Percentiles rank a stretch among this genome's conserved stretches.
phyloP scores from a whole-genome alignment of 495 filamentous ascomycete species.

The Xylaria intraflava region DNA sequence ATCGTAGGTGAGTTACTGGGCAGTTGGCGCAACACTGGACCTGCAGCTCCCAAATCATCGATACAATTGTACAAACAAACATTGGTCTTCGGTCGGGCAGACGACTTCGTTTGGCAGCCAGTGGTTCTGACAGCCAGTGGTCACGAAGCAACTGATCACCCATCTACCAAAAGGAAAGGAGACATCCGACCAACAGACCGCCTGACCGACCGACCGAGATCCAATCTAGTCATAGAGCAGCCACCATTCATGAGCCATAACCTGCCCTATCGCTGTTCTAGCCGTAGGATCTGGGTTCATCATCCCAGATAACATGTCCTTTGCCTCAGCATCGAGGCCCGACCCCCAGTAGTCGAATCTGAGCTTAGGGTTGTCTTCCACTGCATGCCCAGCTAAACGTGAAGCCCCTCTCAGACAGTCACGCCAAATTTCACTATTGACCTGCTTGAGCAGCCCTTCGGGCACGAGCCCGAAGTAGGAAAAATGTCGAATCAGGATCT shows the following conservation, averaged over 20 bases:
- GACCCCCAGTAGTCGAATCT: slow-evolving; percentile 16
- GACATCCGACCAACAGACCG: too few species aligned
- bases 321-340: slow-evolving; percentile 11
- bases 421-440: slow-evolving; percentile 23
- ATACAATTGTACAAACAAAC: too few species aligned
- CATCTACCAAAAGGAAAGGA: too few species aligned
- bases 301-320: slow-evolving; percentile 28
- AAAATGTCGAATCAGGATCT: slow-evolving; percentile 26
- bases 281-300: slow-evolving; percentile 25
- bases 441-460: slow-evolving; percentile 26
- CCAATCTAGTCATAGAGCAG: too few species aligned
- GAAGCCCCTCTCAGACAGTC: slow-evolving; percentile 20
- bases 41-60: too few species aligned
- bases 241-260: slow-evolving; percentile 28
- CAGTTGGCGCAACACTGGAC: too few species aligned
- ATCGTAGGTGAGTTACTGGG: too few species aligned
- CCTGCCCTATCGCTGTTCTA: slow-evolving; percentile 30
- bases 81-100: too few species aligned
- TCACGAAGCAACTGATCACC: too few species aligned
- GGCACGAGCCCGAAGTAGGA: slow-evolving; percentile 24
- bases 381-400: slow-evolving; percentile 18
- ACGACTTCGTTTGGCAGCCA: too few species aligned
- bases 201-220: too few species aligned
- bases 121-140: too few species aligned
- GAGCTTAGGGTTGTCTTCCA: slow-evolving; percentile 18